Base-by-base conservation (phyloP, 2,329 filamentous ascomycete species). In the Alternaria sp. region DNA sequence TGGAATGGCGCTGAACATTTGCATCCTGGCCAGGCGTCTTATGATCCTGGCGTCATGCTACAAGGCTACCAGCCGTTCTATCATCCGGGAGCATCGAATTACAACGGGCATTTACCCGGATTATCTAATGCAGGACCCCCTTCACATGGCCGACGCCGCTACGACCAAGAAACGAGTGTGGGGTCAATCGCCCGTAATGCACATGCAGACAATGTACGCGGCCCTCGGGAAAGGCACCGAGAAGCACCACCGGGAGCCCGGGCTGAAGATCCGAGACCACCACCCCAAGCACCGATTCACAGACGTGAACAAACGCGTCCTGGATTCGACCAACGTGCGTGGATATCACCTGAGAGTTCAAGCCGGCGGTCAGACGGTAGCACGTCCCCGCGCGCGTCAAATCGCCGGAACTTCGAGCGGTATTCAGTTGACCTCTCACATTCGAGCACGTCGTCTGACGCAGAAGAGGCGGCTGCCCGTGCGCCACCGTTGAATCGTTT, bases 351-450 rank as follows among this genome's bases (percentile, higher is more conserved):
- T 29, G 31, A 56, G 28, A 36, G 58, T 5, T 68, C 68, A 33
- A 51, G 51, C 39, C 70, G 66, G 23, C 68, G 66, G 28, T 65
- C 69, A 51, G 67, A 72, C 33, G 67, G 66, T 14, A 72, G 66
- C 45, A 57, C 62, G 6, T 73, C 71, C 48, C 72, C 70, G 5
- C 67, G 70, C 34, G 70, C 67, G 17, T 70, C 72, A n/a, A 64
- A 67, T 44, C 71, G 74, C 39, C 70, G 74, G n/a, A 72, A 58
- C 60, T 76, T 66, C 41, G 72, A 74, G 28, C 62, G 67, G 21
- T 77, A 74, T 39, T 66, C 70, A 6, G 63, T 62, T 14, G 73
- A 76, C 62, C 51, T 71, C 10, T 58, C 61, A 21, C 58, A 54
- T 8, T 63, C 67, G 10, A 69, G 60, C 58, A 67, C 54, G 28